Evolutionary conservation across 805 yeast species (phyloP).

Genomic region (Priceomyces melissophilus): DNA sequence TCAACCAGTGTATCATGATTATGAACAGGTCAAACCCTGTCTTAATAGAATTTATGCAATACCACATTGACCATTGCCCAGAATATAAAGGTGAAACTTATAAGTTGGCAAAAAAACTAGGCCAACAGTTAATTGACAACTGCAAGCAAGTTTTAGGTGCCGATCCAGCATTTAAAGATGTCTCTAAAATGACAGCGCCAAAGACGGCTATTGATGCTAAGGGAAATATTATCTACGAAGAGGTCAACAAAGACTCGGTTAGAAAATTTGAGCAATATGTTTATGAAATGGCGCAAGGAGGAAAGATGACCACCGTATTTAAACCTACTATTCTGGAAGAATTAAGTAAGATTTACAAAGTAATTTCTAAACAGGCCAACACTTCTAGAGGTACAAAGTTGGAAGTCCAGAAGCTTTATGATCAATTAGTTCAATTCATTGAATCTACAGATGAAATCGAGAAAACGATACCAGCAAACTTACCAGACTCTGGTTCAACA

Average conservation of each 20-base stretch:
- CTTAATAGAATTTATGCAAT: slow-evolving; percentile 94
- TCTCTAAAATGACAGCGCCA: slow-evolving; percentile 92
- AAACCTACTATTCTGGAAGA: slow-evolving; percentile 85
- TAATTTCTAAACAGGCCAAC: slow-evolving; percentile 70
- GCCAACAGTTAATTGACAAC: slow-evolving; percentile 91
- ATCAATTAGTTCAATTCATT: slow-evolving; percentile 66
- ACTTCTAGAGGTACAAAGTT: slow-evolving; percentile 58
- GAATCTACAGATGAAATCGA: slow-evolving; percentile 69
- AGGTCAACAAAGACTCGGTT: slow-evolving; percentile 83
- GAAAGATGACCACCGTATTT: slow-evolving; percentile 63
- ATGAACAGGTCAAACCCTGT: slow-evolving; percentile 97
- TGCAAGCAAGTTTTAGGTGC: slow-evolving; percentile 79
- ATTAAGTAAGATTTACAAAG: slow-evolving; percentile 75
- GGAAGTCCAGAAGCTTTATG: slow-evolving; percentile 69
- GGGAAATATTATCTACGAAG: slow-evolving; percentile 84
- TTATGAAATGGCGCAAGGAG: slow-evolving; percentile 94
- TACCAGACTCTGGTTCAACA: slow-evolving; percentile 34
- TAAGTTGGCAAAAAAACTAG: slow-evolving; percentile 82
- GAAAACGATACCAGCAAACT: slow-evolving; percentile 24
- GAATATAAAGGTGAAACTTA: slow-evolving; percentile 86
- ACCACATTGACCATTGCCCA: slow-evolving; percentile 78
- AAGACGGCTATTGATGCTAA: slow-evolving; percentile 81
- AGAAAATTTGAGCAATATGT: slow-evolving; percentile 95
- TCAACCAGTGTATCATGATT: slow-evolving; percentile 91
- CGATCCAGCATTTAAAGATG: slow-evolving; percentile 94